These are phyloP conservation scores for Cryptococcus floricola DNA, from an alignment of 1,284 basidiomycete species.

Conservation along the genomic window DNA sequence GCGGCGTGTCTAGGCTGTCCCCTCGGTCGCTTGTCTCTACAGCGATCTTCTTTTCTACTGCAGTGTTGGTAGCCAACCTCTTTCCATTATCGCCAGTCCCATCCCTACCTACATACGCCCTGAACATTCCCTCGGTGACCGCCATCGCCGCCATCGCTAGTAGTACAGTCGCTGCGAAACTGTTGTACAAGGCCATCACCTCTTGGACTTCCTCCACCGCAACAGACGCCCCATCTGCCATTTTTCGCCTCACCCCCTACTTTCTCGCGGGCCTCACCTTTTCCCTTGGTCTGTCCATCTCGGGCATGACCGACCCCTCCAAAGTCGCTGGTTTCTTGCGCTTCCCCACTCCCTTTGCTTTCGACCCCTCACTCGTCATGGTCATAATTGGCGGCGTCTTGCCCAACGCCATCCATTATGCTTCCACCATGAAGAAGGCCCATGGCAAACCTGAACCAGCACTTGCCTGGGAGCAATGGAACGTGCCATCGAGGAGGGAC, in stretches of 20 bases:
- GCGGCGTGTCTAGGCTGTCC: constrained; percentile 62
- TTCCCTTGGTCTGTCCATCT: constrained; percentile 58
- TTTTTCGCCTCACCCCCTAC: constrained; percentile 28
- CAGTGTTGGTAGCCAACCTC: constrained; percentile 51
- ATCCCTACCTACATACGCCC: constrained; percentile 47
- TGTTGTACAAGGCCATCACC: not conserved
- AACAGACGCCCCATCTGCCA: not conserved
- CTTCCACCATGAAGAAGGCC: constrained; percentile 5
- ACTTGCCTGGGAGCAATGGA: constrained; percentile 35
- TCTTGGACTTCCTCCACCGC: not conserved
- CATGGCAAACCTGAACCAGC: constrained; percentile 5
- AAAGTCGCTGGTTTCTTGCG: constrained; percentile 60
- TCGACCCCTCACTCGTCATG: constrained; percentile 52
- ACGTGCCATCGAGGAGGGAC: constrained; percentile 33
- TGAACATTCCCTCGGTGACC: not conserved
- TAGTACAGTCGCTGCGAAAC: not conserved
- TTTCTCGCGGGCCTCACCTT: constrained; percentile 56
- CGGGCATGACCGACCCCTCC: constrained; percentile 56
- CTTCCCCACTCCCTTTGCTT: constrained; percentile 37
- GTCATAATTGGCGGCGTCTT: constrained; percentile 51
- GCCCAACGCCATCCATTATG: constrained; percentile 48
- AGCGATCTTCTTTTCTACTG: constrained; percentile 57
- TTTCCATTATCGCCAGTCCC: constrained; percentile 54
- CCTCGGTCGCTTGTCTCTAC: constrained; percentile 56
- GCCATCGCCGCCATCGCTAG: not conserved